Evolutionary conservation across 1,284 basidiomycete genomes (phyloP), one percentile per base, ranked within the genome.

Genomic region (Leccinum pallidistipes): DNA sequence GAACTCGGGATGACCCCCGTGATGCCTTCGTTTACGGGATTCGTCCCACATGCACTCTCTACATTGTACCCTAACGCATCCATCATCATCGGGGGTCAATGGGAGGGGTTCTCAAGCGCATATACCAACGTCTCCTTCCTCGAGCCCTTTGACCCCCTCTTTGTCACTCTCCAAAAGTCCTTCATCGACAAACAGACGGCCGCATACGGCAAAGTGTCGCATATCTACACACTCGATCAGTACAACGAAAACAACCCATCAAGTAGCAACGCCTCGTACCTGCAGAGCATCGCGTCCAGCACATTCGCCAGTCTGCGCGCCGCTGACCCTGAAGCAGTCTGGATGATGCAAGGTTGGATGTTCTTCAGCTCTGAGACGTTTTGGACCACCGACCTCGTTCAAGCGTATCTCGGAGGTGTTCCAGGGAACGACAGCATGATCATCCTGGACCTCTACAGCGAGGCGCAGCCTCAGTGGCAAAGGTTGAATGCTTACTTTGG

Each of bases 1-100:
- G 79, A 78, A 61, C 75, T 81, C 16, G 79, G 80, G 6, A 81
- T 81, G 79, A 80, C 73, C 27, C 80, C 79, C 16, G 73, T 79
- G 11, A 70, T 81, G 51, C 79, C 80, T 2, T 71, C 79, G 2
- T 81, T 81, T 66, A 77, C 77, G 6, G 80, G 79, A 16, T 81
- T 80, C 59, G 74, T 81, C 14, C 80, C 79, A 1, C 69, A 61
- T 11, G 73, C 74, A 5, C 60, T 81, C 40, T 56, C 72, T 1
- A 59, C 58, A 4, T 58, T 75, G 38, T 75, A 76, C 56, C 78
- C 79, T 11, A 77, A 79, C 55, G 75, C 77, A 2, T 75, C 76
- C 2, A 74, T 80, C 64, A 64, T 78, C 40, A 62, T 68, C 34
- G 78, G 79, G 12, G 71, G 71, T 49, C 69, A 72, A 50, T 80